phyloP scores from a whole-genome alignment of 352 stramenopile species.

The Phytopythium litorale region DNA sequence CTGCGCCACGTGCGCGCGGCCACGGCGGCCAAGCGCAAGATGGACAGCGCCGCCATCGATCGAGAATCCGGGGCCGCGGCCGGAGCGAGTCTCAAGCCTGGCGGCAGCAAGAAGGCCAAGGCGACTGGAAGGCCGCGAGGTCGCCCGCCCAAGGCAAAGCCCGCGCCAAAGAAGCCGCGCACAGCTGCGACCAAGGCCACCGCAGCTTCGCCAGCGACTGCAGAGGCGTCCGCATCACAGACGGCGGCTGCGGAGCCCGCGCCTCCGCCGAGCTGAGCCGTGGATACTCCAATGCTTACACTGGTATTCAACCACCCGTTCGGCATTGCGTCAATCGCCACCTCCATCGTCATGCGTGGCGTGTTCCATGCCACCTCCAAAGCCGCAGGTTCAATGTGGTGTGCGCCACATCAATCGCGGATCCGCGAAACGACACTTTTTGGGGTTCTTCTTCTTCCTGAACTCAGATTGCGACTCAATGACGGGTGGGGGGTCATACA shows the following conservation, averaged over 20 bases:
- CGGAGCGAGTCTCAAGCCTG: conserved; percentile 10
- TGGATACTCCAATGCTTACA: too few relatives aligned
- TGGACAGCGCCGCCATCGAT: background rate
- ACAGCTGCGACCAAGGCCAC: background rate
- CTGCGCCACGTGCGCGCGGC: conserved; percentile 63
- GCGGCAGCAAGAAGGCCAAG: background rate
- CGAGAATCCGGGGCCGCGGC: background rate
- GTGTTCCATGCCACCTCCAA: too few relatives aligned
- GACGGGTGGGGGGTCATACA: conserved; percentile 19
- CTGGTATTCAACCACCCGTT: too few relatives aligned
- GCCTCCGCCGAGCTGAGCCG: background rate
- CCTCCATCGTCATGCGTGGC: too few relatives aligned
- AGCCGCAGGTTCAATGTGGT: background rate
- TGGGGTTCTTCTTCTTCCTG: background rate
- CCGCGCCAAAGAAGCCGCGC: conserved; percentile 5
- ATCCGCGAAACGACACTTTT: conserved; percentile 6
- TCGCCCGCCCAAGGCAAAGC: background rate
- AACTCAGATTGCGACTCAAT: conserved; percentile 1
- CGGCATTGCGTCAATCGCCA: too few relatives aligned
- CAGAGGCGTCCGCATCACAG: background rate
- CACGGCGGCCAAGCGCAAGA: conserved; percentile 9
- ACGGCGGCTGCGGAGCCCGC: background rate
- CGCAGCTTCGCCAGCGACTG: background rate
- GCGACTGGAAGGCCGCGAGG: background rate
- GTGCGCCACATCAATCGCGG: conserved; percentile 6